Percentiles rank a stretch among this genome's conserved stretches.
Evolutionary conservation across 371 early-diverging fungal species (phyloP).

Genomic region (Thermomucor indicae-seudaticae): DNA sequence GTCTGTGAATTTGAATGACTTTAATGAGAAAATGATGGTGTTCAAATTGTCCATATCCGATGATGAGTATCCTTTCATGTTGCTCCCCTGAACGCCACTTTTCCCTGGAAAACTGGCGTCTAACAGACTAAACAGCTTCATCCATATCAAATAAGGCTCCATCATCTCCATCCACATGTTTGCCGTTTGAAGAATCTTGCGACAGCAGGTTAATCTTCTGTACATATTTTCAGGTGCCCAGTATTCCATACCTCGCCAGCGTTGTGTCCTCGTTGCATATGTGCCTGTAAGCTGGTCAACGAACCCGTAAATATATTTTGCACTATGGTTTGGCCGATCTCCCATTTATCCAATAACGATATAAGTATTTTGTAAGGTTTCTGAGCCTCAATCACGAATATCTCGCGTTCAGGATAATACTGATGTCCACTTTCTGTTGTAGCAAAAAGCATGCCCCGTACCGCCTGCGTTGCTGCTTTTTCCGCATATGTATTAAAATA

Average conservation of each 20-base stretch:
- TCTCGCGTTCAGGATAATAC: conserved; percentile 1
- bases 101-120: conserved; percentile 44
- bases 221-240: not conserved
- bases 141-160: conserved; percentile 81
- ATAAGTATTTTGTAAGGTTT: conserved; percentile 78
- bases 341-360: conserved; percentile 83
- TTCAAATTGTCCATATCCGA: conserved; percentile 44
- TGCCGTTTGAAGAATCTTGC: conserved; percentile 75
- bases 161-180: conserved; percentile 88
- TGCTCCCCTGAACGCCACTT: not conserved
- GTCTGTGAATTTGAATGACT: conserved; percentile 68
- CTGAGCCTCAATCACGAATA: conserved; percentile 52
- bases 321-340: conserved; percentile 76
- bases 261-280: conserved; percentile 32
- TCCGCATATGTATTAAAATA: conserved; percentile 38
- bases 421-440: conserved; percentile 5
- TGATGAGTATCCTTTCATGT: not conserved
- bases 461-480: conserved; percentile 41
- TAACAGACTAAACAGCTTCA: conserved; percentile 58
- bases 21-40: conserved; percentile 63
- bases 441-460: conserved; percentile 53
- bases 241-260: conserved; percentile 37
- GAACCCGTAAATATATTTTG: conserved; percentile 71
- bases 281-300: conserved; percentile 56
- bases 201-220: not conserved